Conservation (phyloP, 345 rosid genomes). For the Ricinus communis region DNA sequence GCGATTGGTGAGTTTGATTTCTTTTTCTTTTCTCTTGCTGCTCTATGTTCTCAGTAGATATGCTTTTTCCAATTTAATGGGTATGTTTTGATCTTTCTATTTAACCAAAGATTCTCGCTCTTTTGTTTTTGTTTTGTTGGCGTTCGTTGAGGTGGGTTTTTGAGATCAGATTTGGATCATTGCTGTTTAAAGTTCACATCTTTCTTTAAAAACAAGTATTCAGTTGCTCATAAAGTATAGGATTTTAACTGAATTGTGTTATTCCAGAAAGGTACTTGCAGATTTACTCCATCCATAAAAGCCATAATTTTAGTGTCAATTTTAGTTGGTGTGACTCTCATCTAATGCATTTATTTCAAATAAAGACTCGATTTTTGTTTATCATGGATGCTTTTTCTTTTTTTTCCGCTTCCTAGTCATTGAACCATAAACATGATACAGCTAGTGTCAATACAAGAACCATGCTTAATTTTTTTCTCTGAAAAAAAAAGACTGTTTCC, state of each 20-base stretch:
- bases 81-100: background rate
- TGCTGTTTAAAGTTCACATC: background rate
- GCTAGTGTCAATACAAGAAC: too few species aligned
- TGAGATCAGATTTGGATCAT: conserved; percentile 9
- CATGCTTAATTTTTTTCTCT: too few species aligned
- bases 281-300: background rate
- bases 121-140: background rate
- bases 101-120: background rate
- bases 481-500: too few species aligned
- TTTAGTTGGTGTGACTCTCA: too few species aligned
- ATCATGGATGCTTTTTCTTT: background rate
- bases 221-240: background rate
- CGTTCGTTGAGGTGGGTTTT: background rate
- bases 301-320: background rate
- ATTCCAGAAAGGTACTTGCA: background rate
- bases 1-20: conserved; percentile 12
- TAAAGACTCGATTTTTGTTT: background rate
- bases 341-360: too few species aligned
- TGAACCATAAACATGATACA: too few species aligned
- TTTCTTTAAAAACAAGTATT: background rate
- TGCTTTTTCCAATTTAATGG: background rate
- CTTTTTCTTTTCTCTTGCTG: background rate
- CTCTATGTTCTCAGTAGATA: too few species aligned
- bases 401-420: too few species aligned
- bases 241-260: background rate